Evolutionary conservation across 768 basidiomycete species (phyloP), one percentile per base, ranked within the genome.

Genomic region (Chalciporus pseudorubinellus): DNA sequence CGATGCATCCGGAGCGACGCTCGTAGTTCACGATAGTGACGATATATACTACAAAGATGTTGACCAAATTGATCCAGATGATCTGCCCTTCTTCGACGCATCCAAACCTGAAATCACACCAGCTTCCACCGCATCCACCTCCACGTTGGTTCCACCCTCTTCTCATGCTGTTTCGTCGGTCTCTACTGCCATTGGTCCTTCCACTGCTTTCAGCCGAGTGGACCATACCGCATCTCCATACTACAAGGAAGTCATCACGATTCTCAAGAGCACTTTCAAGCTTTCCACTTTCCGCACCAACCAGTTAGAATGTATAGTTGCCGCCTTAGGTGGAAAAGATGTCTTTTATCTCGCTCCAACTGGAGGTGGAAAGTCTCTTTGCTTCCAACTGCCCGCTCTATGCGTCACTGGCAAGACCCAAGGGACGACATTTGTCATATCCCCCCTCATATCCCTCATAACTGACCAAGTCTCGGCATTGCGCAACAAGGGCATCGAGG

Each of bases 321-420:
- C 87, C 14, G 84, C 89, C 0, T 72, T 99, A 67, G 74, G 77
- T 2, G 92, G 88, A 8, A 80, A 76, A 48, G 95, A 98, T 62
- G 91, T 92, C 16, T 93, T 98, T 58, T 91, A 98, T 16, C 78
- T 98, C 8, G 95, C 98, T 83, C 97, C 97, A 1, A 99, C 97
- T 1, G 94, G 93, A 31, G 93, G 93, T 4, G 92, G 92, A 1
- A 94, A 95, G 71, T 89, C 87, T 60, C 73, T 94, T 34, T 92
- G 88, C 59, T 93, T 85, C 68, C 85, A 98, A 66, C 83, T 98
- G 2, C 97, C 97, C 0, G 95, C 93, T 2, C 77, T 97, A 29
- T 90, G 93, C 61, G 70, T 71, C 33, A 72, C 71, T 6, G 92
- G 90, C 2, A 79, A 72, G 61, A 92, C 89, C 0, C 74, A 72